phyloP scores from a whole-genome alignment of 208 protist genomes.

The Tritrichomonas musculus region DNA sequence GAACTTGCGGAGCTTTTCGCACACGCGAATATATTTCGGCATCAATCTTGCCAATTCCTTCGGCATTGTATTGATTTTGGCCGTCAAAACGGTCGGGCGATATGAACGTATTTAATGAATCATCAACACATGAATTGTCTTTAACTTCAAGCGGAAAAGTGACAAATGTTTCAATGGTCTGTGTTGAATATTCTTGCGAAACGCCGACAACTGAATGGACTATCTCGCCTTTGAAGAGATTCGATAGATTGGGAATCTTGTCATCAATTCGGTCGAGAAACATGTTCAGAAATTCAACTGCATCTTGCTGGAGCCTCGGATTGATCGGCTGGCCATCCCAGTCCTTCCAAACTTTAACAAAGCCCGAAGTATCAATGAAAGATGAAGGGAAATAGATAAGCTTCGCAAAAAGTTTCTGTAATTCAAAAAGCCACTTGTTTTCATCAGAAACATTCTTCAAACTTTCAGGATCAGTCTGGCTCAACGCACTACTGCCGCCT shows the following conservation, averaged over 20 bases:
- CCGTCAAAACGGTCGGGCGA: not conserved
- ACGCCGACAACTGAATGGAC: not conserved
- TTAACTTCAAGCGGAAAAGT: not conserved
- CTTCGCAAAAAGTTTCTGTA: not conserved
- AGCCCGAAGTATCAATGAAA: not conserved
- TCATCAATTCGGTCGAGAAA: not conserved
- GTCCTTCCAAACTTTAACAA: not conserved
- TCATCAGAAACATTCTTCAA: not conserved
- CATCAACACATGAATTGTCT: not conserved
- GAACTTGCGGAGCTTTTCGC: not conserved
- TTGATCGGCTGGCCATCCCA: not conserved
- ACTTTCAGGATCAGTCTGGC: not conserved
- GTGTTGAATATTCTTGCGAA: not conserved
- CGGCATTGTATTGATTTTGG: not conserved
- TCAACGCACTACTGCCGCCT: not conserved
- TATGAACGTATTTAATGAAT: not conserved
- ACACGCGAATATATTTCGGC: not conserved
- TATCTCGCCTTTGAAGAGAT: not conserved
- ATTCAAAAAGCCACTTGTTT: not conserved
- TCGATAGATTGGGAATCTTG: not conserved
- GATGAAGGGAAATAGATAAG: not conserved
- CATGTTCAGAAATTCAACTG: not conserved
- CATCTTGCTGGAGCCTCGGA: not conserved
- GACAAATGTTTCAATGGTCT: not conserved
- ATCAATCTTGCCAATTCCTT: constrained; percentile 19